Evolutionary conservation across 306 rosid species (phyloP), one percentile per base, ranked within the genome.

Genomic region (Cucumis melo): DNA sequence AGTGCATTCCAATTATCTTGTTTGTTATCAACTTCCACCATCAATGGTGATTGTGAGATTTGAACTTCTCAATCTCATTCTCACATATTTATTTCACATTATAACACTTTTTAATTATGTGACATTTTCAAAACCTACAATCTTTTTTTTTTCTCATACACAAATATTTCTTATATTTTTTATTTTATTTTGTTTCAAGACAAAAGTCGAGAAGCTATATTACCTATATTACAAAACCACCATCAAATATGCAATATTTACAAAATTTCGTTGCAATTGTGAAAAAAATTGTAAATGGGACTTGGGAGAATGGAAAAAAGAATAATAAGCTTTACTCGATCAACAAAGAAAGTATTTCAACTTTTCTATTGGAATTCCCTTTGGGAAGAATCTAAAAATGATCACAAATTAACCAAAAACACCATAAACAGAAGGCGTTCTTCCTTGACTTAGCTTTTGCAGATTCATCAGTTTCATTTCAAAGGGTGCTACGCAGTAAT

Each of bases 401-500:
- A 23, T 70, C 38, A 13, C 13, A 13, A 32, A 3, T 32, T 32
- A 32, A 32, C 36, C 3, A 1, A 42, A 9, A 42, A 41, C 1
- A 41, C 38, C 10, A 46, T 23, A 70, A 21, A 24, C 58, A 50
- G 41, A 24, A 72, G 23, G 21, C 7, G 16, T 51, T 51, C 60
- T 51, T 29, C 59, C 76, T 50, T 15, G 14, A 72, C 7, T 50
- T 50, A 17, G 38, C 61, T 51, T 73, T 54, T 5, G 21, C 27
- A 8, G 77, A 42, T 73, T 27, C 41, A 16, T 7, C 41, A 51
- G 77, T 16, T 73, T 4, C 61, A 20, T 58, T 10, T 94, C 91
- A 94, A 23, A 91, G 80, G 71, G 82, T 84, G 80, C 98, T 90
- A 9, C 76, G 84, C 76, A 85, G 82, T 60, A 80, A 56, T 77